These are phyloP conservation scores for Moringa oleifera DNA, from an alignment of 345 rosid genomes.

Conservation along the genomic window DNA sequence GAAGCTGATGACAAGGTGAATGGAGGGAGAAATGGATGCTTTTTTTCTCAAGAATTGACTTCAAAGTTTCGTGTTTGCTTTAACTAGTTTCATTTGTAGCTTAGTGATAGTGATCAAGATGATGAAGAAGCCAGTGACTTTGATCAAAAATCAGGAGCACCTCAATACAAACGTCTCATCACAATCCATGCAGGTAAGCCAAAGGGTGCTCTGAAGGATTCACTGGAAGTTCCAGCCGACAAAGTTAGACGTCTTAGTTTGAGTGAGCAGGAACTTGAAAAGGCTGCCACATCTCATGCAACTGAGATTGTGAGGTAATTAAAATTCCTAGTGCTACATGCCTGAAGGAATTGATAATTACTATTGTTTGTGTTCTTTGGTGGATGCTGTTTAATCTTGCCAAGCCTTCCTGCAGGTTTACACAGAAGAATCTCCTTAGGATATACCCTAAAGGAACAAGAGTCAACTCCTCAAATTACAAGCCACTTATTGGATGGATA, in stretches of 20 bases:
- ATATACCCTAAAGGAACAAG: constrained; percentile 88
- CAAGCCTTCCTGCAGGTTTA: constrained; percentile 50
- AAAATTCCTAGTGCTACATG: background rate
- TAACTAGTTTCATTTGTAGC: background rate
- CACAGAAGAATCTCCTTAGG: constrained; percentile 71
- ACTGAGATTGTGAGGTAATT: constrained; percentile 55
- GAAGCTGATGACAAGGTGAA: constrained; percentile 38
- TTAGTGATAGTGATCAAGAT: constrained; percentile 43
- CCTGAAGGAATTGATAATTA: background rate
- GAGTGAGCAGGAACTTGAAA: constrained; percentile 66
- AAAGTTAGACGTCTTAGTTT: constrained; percentile 71
- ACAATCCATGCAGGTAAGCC: constrained; percentile 60
- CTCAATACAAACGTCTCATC: constrained; percentile 39
- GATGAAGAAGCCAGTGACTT: constrained; percentile 26
- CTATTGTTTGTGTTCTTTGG: background rate
- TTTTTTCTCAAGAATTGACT: background rate
- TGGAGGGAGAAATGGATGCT: background rate
- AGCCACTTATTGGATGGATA: constrained; percentile 85
- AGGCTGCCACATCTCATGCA: constrained; percentile 44
- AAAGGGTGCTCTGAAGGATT: constrained; percentile 39
- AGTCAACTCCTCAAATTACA: constrained; percentile 80
- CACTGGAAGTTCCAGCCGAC: constrained; percentile 32
- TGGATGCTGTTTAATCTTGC: background rate
- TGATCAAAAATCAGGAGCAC: constrained; percentile 24
- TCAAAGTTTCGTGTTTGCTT: background rate